Base-by-base conservation (phyloP, 768 basidiomycete genomes). In the Tylopilus vinaceipallidus region DNA sequence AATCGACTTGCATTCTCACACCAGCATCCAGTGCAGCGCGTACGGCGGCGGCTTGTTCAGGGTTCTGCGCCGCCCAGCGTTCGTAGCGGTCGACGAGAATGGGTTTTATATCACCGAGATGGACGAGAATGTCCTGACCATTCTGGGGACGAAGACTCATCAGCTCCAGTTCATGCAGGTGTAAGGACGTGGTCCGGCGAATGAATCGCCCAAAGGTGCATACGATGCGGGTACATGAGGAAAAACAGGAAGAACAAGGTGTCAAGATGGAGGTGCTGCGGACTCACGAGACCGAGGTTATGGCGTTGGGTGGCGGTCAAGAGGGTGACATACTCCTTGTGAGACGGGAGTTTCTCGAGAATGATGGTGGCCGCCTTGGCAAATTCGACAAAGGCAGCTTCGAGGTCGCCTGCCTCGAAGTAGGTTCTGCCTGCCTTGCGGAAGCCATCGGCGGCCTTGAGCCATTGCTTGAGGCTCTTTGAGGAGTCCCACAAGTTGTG, bases 291-390 rank as follows among this genome's bases (percentile, higher is more conserved):
- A 27, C 74, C 78, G 16, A 91, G 75, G 65, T 88, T 88, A 43
- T 80, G 71, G 45, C 83, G 75, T 59, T 91, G 89, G 11, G 74
- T 71, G 6, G 69, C 46, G 38, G 64, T 83, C 57, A 92, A 65
- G 38, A 81, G 65, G 1, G 70, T 71, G 29, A 75, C 58, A 62
- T 86, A 91, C 37, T 88, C 83, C 45, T 75, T 71, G 69, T 91
- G 90, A 1, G 72, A 70, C 0, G 89, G 89, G n/a, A 92, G 71
- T 55, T 80, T 84, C 71, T 92, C 88, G 11, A 89, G 77, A 6
- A 90, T 86, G 49, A 91, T 71, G 1, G 86, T 88, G 0, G 88
- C 88, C 9, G 88, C 86, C 52, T 75, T 80, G 3, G 88, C 88
- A 42, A 79, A 81, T 53, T 81, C 75, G 16, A 91, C 73, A 64